Evolutionary conservation across 129 eudicot genomes (phyloP).

Genomic region (Tagetes patula): DNA sequence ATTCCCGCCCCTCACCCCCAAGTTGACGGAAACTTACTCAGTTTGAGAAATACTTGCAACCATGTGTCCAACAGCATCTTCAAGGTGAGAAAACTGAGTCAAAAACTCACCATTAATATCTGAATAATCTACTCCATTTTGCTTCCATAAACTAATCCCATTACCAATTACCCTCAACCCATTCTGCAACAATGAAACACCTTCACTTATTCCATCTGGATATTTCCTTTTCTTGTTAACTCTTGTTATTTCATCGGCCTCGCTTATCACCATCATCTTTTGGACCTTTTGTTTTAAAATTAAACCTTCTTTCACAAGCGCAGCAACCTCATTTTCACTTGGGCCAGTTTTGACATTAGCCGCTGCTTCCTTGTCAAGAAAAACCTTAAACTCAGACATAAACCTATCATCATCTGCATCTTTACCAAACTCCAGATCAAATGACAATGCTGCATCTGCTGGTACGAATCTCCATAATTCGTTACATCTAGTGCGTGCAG

Average conservation of each 20-base stretch:
- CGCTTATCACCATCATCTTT: conserved; percentile 37
- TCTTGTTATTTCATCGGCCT: conserved; percentile 43
- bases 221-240: conserved; percentile 61
- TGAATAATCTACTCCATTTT: conserved; percentile 39
- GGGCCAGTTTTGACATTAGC: conserved; percentile 46
- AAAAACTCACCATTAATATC: conserved; percentile 48
- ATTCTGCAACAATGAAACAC: conserved; percentile 66
- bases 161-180: conserved; percentile 68
- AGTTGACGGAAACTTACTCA: too few relatives aligned
- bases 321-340: conserved; percentile 35
- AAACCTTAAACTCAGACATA: conserved; percentile 80
- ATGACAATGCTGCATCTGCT: conserved; percentile 80
- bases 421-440: conserved; percentile 59
- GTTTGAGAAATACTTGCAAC: conserved; percentile 39
- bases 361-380: conserved; percentile 67
- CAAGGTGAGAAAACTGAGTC: conserved; percentile 60
- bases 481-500: conserved; percentile 73
- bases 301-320: conserved; percentile 54
- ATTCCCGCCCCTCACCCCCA: too few relatives aligned
- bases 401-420: conserved; percentile 68
- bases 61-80: conserved; percentile 61
- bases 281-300: conserved; percentile 46
- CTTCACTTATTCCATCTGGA: conserved; percentile 63
- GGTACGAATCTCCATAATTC: conserved; percentile 94
- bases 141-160: conserved; percentile 64